phyloP scores from a whole-genome alignment of 371 early-diverging fungal species.

The Lichtheimia corymbifera region DNA sequence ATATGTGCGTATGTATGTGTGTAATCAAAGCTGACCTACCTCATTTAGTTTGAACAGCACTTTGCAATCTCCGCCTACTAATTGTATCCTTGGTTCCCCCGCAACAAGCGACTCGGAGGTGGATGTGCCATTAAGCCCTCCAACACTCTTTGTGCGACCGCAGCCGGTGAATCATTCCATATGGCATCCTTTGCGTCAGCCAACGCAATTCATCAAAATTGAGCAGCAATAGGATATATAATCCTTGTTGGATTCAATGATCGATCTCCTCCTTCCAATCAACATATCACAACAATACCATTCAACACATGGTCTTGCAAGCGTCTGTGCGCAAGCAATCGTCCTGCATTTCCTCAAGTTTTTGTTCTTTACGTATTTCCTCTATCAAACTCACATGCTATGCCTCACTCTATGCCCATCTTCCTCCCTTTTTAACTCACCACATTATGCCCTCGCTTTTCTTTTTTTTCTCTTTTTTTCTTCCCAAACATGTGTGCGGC shows the following conservation, averaged over 20 bases:
- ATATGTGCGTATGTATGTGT: background rate
- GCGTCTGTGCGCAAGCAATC: too few relatives aligned
- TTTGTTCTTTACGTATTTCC: too few relatives aligned
- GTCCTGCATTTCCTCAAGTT: too few relatives aligned
- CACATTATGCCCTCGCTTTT: too few relatives aligned
- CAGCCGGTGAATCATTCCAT: conserved; percentile 16
- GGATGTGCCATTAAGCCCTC: conserved; percentile 19
- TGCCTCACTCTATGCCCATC: background rate
- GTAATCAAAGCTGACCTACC: conserved; percentile 2
- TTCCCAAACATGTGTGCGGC: too few relatives aligned
- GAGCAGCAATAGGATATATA: background rate
- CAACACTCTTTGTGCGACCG: conserved; percentile 12
- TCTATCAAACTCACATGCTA: background rate
- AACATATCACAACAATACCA: too few relatives aligned
- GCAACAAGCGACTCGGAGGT: conserved; percentile 17
- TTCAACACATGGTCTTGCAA: too few relatives aligned
- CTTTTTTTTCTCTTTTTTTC: too few relatives aligned
- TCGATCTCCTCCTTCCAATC: too few relatives aligned
- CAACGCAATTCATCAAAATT: background rate
- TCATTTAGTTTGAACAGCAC: conserved; percentile 11
- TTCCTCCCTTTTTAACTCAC: too few relatives aligned
- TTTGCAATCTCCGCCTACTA: conserved; percentile 14
- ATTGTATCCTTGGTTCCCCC: conserved; percentile 12
- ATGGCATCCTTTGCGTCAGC: conserved; percentile 9
- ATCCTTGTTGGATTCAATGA: too few relatives aligned